Base-by-base conservation (phyloP, 768 basidiomycete species). In the Collybiopsis confluens region DNA sequence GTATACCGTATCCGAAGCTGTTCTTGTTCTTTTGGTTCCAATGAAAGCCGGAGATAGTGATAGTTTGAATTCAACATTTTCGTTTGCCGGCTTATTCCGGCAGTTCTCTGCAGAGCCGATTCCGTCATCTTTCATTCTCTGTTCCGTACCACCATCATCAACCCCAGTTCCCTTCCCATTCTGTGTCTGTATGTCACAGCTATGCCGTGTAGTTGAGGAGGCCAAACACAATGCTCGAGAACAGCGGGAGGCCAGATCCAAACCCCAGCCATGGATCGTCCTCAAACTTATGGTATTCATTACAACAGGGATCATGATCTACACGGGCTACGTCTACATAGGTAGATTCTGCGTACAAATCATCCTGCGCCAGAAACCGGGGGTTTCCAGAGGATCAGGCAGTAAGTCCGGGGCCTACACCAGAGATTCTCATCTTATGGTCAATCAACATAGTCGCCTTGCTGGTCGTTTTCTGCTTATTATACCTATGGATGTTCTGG, bases 401-500 rank as follows among this genome's bases (percentile, higher is more conserved):
- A 78, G 92, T 93, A 69, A 74, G 92, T 86, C 2, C 23, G 35
- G 13, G 15, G 23, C 5, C 13, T 24, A 43, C 43, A 30, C 27
- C 38, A 44, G 7, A 23, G 20, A 40, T 28, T 6, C 45, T 4
- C 24, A 41, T 24, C 2, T 46, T 23, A n/a, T 16, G 13, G 27
- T 35, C 15, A 44, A n/a, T n/a, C 42, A 27, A 16, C 42, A 55
- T 44, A 94, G 92, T 90, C 56, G 83, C 73, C 2, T 76, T 89
- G 54, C 64, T 94, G 47, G 74, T 78, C 1, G 76, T 85, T 1
- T 93, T 85, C 61, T 70, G 69, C 35, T 54, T 88, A 4, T 62
- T 95, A 20, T 80, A 80, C 43, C 57, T 85, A n/a, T 80, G 92
- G 79, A 77, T 83, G 75, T 41, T 85, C 0, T 93, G 92, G 92